phyloP scores from a whole-genome alignment of 2,329 filamentous ascomycete genomes.

The Microascus cirrosus region DNA sequence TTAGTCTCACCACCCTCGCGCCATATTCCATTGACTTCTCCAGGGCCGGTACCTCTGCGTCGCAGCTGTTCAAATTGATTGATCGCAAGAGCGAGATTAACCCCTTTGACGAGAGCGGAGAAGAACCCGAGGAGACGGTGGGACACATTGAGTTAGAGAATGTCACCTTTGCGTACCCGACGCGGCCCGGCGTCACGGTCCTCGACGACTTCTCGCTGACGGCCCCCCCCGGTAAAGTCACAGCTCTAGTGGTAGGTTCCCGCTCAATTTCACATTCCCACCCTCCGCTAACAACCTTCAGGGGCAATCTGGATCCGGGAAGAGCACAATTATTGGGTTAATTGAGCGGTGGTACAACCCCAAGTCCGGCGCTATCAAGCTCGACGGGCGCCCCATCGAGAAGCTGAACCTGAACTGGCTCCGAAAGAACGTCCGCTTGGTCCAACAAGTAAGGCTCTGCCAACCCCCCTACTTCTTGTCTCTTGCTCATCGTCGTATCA shows the following conservation, averaged over 20 bases:
- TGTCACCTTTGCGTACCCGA: constrained; percentile 45
- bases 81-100: constrained; percentile 32
- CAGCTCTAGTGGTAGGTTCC: constrained; percentile 40
- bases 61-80: constrained; percentile 34
- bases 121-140: constrained; percentile 11
- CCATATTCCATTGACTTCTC: constrained; percentile 32
- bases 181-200: constrained; percentile 37
- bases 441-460: constrained; percentile 23
- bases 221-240: constrained; percentile 33
- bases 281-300: not conserved
- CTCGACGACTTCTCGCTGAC: constrained; percentile 28
- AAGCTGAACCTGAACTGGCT: constrained; percentile 39
- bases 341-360: constrained; percentile 50
- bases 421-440: constrained; percentile 38
- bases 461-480: not conserved
- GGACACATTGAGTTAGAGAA: constrained; percentile 36
- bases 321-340: constrained; percentile 45
- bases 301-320: constrained; percentile 51
- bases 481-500: constrained; percentile 13
- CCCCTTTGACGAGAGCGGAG: constrained; percentile 25
- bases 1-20: constrained; percentile 32
- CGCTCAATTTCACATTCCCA: not conserved
- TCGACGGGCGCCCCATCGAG: constrained; percentile 30
- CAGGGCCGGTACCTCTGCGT: constrained; percentile 32
- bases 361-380: constrained; percentile 27